A percentile compares a stretch with the other conserved stretches of the same genome.
Conservation (phyloP, 208 protist genomes). For the Leishmania braziliensis region DNA sequence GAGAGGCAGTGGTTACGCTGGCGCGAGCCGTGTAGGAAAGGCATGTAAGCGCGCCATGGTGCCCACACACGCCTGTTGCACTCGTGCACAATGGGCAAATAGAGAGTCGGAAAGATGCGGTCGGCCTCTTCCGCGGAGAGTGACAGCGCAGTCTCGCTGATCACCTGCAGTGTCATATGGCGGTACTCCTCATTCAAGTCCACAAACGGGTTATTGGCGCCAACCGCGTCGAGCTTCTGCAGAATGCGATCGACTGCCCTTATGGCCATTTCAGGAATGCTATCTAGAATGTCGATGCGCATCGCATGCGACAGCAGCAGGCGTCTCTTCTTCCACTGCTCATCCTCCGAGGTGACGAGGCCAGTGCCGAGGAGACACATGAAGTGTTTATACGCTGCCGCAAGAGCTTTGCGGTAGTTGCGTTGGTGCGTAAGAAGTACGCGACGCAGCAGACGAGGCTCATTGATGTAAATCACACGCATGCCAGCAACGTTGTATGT, state of each 20-base stretch:
- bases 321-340: conserved; percentile 88
- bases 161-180: conserved; percentile 91
- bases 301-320: conserved; percentile 82
- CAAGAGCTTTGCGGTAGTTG: conserved; percentile 86
- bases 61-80: conserved; percentile 90
- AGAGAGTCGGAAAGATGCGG: conserved; percentile 86
- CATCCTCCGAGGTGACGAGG: conserved; percentile 85
- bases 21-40: conserved; percentile 69
- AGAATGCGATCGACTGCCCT: conserved; percentile 66
- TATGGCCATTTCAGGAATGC: conserved; percentile 78
- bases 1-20: conserved; percentile 71
- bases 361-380: conserved; percentile 89
- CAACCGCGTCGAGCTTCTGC: conserved; percentile 49
- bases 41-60: conserved; percentile 86
- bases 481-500: conserved; percentile 77
- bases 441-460: conserved; percentile 78
- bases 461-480: conserved; percentile 85
- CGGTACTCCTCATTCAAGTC: conserved; percentile 90
- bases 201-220: conserved; percentile 37
- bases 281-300: conserved; percentile 87
- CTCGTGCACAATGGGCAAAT: conserved; percentile 91
- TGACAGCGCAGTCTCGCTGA: conserved; percentile 82
- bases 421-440: conserved; percentile 86
- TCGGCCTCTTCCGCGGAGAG: conserved; percentile 84
- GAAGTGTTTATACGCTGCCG: conserved; percentile 88